Percentiles rank a stretch among this genome's conserved stretches.
phyloP scores from a whole-genome alignment of 805 yeast genomes.

The Tetrapisispora phaffii region DNA sequence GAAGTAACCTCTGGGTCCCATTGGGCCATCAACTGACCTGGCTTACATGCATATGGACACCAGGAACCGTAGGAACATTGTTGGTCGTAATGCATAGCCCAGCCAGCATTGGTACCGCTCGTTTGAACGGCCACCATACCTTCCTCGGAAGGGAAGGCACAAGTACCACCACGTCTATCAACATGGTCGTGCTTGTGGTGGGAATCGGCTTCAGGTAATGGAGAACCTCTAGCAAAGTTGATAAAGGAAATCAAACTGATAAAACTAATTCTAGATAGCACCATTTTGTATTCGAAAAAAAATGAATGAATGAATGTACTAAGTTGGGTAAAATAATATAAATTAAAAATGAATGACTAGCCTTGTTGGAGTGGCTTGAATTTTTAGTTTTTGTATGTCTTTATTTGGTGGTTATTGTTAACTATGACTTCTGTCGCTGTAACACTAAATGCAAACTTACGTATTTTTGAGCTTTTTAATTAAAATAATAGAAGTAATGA shows the following conservation, averaged over 20 bases:
- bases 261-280: background rate
- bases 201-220: background rate
- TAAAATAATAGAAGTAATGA: too few relatives aligned
- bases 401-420: background rate
- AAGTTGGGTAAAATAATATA: background rate
- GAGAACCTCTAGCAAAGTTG: background rate
- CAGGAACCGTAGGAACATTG: constrained; percentile 64
- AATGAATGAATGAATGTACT: background rate
- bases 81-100: constrained; percentile 78
- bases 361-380: constrained; percentile 1
- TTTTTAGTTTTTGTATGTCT: background rate
- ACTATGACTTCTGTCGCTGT: background rate
- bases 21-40: constrained; percentile 79
- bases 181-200: constrained; percentile 1
- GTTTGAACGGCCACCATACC: constrained; percentile 65
- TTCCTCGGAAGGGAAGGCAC: constrained; percentile 56
- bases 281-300: constrained; percentile 2
- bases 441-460: background rate
- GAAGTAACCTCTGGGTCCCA: constrained; percentile 75
- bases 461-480: background rate
- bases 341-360: background rate
- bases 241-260: background rate
- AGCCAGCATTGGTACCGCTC: constrained; percentile 56
- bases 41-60: constrained; percentile 88
- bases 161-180: constrained; percentile 31